Percentiles rank a stretch among this genome's conserved stretches.
phyloP scores from a whole-genome alignment of 2,329 filamentous ascomycete genomes.

The Tolypocladium tropicale region DNA sequence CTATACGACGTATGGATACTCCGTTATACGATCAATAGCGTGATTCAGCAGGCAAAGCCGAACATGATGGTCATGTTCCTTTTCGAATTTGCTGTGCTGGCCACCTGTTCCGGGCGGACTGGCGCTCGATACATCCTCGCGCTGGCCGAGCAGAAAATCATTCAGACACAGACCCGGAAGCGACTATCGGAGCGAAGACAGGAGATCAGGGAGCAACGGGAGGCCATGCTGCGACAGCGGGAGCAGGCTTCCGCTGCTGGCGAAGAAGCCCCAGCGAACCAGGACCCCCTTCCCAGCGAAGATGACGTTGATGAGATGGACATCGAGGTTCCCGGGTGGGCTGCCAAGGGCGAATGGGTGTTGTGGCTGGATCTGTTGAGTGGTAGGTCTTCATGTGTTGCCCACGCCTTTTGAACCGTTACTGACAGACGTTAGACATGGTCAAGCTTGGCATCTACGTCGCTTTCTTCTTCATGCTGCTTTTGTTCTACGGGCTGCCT shows the following conservation, averaged over 20 bases:
- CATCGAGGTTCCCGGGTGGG: slow-evolving; percentile 91
- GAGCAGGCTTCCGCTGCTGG: slow-evolving; percentile 36
- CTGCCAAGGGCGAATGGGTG: slow-evolving; percentile 87
- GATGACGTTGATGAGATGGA: slow-evolving; percentile 87
- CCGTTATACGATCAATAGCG: slow-evolving; percentile 68
- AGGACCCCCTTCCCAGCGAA: slow-evolving; percentile 47
- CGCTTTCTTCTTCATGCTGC: slow-evolving; percentile 85
- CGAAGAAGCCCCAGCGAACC: slow-evolving; percentile 45
- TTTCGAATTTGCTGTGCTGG: slow-evolving; percentile 88
- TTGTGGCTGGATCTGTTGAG: slow-evolving; percentile 79
- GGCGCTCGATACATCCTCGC: slow-evolving; percentile 68
- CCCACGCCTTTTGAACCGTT: slow-evolving; percentile 6
- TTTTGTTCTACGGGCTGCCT: slow-evolving; percentile 88
- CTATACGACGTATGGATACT: slow-evolving; percentile 73
- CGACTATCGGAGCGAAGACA: slow-evolving; percentile 58
- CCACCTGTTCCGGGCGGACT: slow-evolving; percentile 72
- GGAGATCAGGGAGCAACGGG: slow-evolving; percentile 53
- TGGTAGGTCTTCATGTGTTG: slow-evolving; percentile 37
- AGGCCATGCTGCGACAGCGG: slow-evolving; percentile 38
- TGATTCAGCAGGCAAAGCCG: slow-evolving; percentile 78
- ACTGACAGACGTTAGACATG: slow-evolving; percentile 50
- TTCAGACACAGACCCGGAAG: slow-evolving; percentile 60
- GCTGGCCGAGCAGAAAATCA: slow-evolving; percentile 65
- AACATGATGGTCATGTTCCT: slow-evolving; percentile 99
- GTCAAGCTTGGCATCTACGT: slow-evolving; percentile 84